Base-by-base conservation (phyloP, 2,329 filamentous ascomycete genomes). In the Hypoxylon sp. region DNA sequence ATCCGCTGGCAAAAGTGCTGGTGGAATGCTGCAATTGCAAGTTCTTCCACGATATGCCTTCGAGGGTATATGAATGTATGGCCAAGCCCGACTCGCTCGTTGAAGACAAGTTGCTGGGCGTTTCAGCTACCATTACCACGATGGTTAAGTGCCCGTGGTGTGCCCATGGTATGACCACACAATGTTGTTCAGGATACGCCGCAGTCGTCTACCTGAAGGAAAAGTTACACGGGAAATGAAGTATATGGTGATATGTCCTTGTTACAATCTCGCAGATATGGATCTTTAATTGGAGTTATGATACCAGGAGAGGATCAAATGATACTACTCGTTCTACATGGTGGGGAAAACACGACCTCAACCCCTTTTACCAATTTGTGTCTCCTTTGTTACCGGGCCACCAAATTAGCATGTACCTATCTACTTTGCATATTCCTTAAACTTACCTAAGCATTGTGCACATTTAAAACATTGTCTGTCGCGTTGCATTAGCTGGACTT, bases 91-190 rank as follows among this genome's bases (percentile, higher is more conserved):
- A 88, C 51, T 83, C 83, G 3, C 79, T 88, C 11, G 81, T 90
- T 11, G 83, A 84, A 58, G 85, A 87, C 53, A 82, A 82, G 60
- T 78, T 80, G 31, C 78, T 84, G 5, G 87, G 87, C 0, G 87
- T 88, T 47, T 83, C 83, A 46, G 87, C 87, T 0, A 81, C 85
- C 5, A 83, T 90, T 48, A 88, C 85, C 8, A 90, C 89, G 70
- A 87, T 85, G 74, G 87, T 91, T 26, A 87, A 86, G 71, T 93
- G 91, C 76, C 90, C 90, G 8, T 93, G 91, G 91, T 93, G 91
- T 77, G 83, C 83, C 47, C 91, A 93, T 80, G 86, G 86, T 54
- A 92, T 93, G 90, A 90, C 84, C 71, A 90, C 86, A 13, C 81
- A 80, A 64, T 93, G 91, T 79, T 93, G 91, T 76, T 85, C 90